Evolutionary conservation across 1,284 basidiomycete genomes (phyloP).

Genomic region (Microbotryum saponariae): DNA sequence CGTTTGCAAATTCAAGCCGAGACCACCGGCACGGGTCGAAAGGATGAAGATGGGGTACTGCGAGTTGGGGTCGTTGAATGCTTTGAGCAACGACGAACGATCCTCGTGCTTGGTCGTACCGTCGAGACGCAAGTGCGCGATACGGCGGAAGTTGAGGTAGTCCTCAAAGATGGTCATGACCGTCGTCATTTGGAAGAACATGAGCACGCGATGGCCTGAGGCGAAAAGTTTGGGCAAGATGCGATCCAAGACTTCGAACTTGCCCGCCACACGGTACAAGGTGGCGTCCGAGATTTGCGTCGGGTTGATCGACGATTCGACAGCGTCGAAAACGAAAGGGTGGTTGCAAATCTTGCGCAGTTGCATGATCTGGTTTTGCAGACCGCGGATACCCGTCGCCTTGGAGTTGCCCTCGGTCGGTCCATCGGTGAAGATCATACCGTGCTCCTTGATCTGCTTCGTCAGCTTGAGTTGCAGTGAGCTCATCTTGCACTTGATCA

Average conservation of each 20-base stretch:
- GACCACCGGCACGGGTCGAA: constrained; percentile 92
- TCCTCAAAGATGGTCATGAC: constrained; percentile 99
- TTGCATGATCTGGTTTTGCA: constrained; percentile 99
- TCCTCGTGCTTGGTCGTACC: constrained; percentile 98
- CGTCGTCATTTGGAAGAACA: constrained; percentile 99
- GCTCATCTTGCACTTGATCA: constrained; percentile 97
- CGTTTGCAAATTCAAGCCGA: constrained; percentile 95
- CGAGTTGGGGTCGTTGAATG: constrained; percentile 86
- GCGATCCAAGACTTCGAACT: constrained; percentile 89
- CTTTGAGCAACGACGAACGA: constrained; percentile 77
- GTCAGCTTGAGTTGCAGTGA: constrained; percentile 90
- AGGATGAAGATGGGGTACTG: constrained; percentile 91
- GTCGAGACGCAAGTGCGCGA: constrained; percentile 89
- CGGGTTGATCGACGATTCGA: constrained; percentile 86
- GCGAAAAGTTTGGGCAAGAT: constrained; percentile 91
- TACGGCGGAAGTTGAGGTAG: constrained; percentile 82
- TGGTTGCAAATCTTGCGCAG: constrained; percentile 98
- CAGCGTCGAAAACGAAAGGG: constrained; percentile 90
- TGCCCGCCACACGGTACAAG: constrained; percentile 73
- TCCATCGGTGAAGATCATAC: constrained; percentile 58
- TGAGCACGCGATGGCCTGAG: constrained; percentile 88
- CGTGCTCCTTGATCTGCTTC: constrained; percentile 95
- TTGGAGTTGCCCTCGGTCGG: constrained; percentile 19
- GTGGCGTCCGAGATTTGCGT: constrained; percentile 77
- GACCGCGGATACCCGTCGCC: constrained; percentile 41